These are phyloP conservation scores for Elasticomyces elasticus DNA, from an alignment of 495 filamentous ascomycete species.

Conservation along the genomic window DNA sequence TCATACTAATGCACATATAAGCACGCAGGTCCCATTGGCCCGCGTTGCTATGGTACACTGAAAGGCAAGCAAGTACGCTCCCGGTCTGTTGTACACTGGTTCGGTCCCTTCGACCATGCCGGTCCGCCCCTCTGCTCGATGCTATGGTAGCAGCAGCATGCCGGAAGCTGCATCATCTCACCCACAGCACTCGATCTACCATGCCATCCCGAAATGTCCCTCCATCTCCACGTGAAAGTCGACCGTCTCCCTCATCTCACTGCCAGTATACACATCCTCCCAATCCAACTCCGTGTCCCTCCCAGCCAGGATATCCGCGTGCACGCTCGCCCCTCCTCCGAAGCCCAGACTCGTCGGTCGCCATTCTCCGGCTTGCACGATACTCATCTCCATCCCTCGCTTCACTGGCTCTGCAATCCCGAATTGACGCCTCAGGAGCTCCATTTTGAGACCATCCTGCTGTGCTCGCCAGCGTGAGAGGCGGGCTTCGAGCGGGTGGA, in stretches of 20 bases:
- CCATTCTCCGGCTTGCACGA: conserved; percentile 54
- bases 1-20: neutral
- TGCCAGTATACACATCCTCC: conserved; percentile 81
- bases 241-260: conserved; percentile 43
- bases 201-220: conserved; percentile 68
- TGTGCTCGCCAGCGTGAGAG: conserved; percentile 75
- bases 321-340: conserved; percentile 30
- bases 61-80: neutral
- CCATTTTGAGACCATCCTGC: conserved; percentile 80
- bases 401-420: conserved; percentile 90
- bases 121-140: neutral
- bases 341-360: conserved; percentile 32
- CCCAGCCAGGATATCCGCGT: conserved; percentile 68
- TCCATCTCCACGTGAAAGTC: conserved; percentile 90
- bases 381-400: conserved; percentile 91
- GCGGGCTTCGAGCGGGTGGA: conserved; percentile 85
- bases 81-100: neutral
- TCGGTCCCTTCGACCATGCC: neutral
- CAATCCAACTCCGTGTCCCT: conserved; percentile 64
- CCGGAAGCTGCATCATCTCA: no score
- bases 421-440: conserved; percentile 69
- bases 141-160: no score
- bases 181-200: conserved; percentile 30
- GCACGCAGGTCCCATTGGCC: neutral
- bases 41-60: neutral